Evolutionary conservation across 2,329 filamentous ascomycete genomes (phyloP), one percentile per base, ranked within the genome.

Genomic region (Ceratocystis lukuohia): DNA sequence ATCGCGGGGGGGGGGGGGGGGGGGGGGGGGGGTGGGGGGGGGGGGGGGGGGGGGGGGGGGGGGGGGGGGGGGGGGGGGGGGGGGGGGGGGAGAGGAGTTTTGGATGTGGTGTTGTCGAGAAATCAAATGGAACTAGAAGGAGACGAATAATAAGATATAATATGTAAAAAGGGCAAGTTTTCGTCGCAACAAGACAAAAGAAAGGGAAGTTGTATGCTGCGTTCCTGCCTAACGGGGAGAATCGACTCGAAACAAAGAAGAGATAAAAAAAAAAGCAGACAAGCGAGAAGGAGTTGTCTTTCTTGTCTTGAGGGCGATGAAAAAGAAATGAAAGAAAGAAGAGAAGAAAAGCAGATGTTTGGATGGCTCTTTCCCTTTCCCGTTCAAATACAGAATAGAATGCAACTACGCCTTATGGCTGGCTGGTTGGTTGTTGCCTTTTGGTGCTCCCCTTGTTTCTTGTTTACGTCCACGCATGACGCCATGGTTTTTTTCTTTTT

Each of bases 251-350:
- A 12, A 50, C 3, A 50, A 20, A 50, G 20, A 50, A 65, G 57
- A 10, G 44, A 12, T 17, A 22, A 45, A 65, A 59, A 61, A 15
- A 53, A 28, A 53, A 50, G 17, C 48, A 50, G 20, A 53, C 20
- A 25, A 53, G 12, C 2, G 48, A 25, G 48, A 53, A 7, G 4
- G 6, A 20, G 7, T 3, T 3, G 8, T 25, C 8, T 12, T 50
- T 20, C 20, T 22, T 22, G 48, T 25, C 3, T 50, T 20, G 48
- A 28, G 15, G 3, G 48, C 8, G 12, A 53, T 22, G 48, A 28
- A 53, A 22, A 48, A 48, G 6, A 66, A 37, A 48, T 45, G 61
- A 56, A 57, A 46, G 41, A 62, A 63, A 62, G 5, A 8, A 62
- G 28, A 4, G 28, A 62, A 46, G 17, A 2, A 46, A 45, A 12